These are phyloP conservation scores for Clavispora asparagi DNA, from an alignment of 805 yeast genomes.

Conservation along the genomic window DNA sequence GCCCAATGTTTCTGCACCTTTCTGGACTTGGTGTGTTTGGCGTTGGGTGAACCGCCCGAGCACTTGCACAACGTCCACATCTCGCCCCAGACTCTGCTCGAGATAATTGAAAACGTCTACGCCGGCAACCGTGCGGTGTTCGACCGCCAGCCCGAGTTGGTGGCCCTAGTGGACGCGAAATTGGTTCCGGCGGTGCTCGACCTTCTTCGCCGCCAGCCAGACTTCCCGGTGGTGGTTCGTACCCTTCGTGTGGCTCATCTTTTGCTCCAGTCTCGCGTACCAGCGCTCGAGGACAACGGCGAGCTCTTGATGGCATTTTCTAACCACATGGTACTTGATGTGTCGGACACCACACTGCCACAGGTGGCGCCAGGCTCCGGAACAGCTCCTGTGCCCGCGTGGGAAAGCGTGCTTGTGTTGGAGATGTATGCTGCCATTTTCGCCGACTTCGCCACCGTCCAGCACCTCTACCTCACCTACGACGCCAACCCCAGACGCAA, in stretches of 20 bases:
- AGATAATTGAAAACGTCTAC: constrained; percentile 74
- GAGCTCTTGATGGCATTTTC: constrained; percentile 75
- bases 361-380: constrained; percentile 2
- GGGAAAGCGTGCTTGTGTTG: constrained; percentile 72
- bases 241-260: constrained; percentile 67
- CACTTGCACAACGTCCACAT: constrained; percentile 34
- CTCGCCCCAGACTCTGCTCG: constrained; percentile 66
- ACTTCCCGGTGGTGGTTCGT: constrained; percentile 68
- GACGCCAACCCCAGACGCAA: constrained; percentile 54
- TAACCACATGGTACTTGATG: constrained; percentile 63
- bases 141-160: constrained; percentile 55
- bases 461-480: constrained; percentile 52
- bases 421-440: constrained; percentile 66
- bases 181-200: constrained; percentile 74
- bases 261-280: constrained; percentile 52
- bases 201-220: constrained; percentile 46
- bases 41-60: constrained; percentile 42
- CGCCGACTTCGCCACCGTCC: constrained; percentile 48
- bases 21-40: constrained; percentile 64
- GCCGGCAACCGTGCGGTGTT: constrained; percentile 58
- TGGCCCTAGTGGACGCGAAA: constrained; percentile 57
- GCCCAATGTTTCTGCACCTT: constrained; percentile 70
- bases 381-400: constrained; percentile 20
- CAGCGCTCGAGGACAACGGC: constrained; percentile 64
- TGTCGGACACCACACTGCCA: constrained; percentile 40